Conservation (phyloP, 495 filamentous ascomycete genomes). For the Podospora appendiculata region DNA sequence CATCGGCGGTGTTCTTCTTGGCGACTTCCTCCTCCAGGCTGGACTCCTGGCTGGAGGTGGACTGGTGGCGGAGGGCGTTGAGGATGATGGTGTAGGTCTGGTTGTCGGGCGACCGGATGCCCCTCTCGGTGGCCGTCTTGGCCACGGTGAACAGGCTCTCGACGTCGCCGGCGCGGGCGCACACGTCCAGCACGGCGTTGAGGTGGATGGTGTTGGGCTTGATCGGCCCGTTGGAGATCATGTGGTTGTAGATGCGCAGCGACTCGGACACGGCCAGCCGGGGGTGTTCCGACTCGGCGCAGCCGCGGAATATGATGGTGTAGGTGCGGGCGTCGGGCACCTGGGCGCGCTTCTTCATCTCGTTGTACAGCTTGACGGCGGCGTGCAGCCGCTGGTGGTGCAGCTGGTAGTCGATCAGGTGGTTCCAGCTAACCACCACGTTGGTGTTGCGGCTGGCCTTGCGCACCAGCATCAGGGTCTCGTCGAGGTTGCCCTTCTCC, state of each 20-base stretch:
- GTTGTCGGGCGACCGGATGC: conserved; percentile 52
- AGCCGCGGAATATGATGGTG: conserved; percentile 73
- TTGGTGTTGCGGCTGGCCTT: conserved; percentile 52
- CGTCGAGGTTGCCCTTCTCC: conserved; percentile 41
- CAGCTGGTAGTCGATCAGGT: conserved; percentile 66
- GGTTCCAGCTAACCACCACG: conserved; percentile 77
- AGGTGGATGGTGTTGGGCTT: conserved; percentile 68
- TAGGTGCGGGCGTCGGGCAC: conserved; percentile 69
- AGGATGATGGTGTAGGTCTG: conserved; percentile 76
- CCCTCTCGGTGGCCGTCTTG: conserved; percentile 50
- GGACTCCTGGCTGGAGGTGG: conserved; percentile 11
- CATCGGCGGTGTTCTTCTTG: conserved; percentile 27
- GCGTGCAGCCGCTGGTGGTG: conserved; percentile 45
- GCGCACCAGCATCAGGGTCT: conserved; percentile 61
- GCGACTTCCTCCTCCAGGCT: conserved; percentile 14
- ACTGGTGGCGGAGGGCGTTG: conserved; percentile 49
- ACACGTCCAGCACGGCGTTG: conserved; percentile 79
- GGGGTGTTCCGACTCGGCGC: conserved; percentile 46
- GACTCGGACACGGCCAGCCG: conserved; percentile 52
- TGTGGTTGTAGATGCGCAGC: conserved; percentile 62
- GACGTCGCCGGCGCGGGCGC: conserved; percentile 58
- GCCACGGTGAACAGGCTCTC: conserved; percentile 69
- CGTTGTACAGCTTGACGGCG: conserved; percentile 76
- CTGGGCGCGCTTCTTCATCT: conserved; percentile 93
- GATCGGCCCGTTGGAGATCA: conserved; percentile 51